phyloP scores from a whole-genome alignment of 345 rosid genomes.

The Heritiera littoralis region DNA sequence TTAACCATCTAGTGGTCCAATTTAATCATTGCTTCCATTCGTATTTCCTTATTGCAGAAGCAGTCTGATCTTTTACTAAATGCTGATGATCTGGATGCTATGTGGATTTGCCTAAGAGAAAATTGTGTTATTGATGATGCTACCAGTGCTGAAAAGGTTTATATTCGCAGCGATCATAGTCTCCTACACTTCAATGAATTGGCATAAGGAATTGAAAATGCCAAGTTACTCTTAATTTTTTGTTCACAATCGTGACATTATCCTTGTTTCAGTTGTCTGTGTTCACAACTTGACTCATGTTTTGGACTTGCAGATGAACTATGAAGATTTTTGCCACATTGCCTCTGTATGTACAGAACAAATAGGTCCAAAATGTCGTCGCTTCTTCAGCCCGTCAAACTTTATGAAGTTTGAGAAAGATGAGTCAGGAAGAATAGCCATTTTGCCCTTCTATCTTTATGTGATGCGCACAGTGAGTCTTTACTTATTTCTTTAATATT shows the following conservation, averaged over 20 bases:
- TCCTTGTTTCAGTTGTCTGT: neutral
- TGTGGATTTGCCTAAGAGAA: slow-evolving; percentile 99
- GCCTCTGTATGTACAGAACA: slow-evolving; percentile 98
- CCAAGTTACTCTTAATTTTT: neutral
- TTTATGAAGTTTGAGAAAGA: slow-evolving; percentile 99
- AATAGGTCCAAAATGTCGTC: slow-evolving; percentile 95
- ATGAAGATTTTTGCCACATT: slow-evolving; percentile 98
- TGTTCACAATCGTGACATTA: neutral
- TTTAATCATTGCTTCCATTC: slow-evolving; percentile 17
- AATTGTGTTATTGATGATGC: slow-evolving; percentile 98
- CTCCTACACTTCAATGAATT: neutral
- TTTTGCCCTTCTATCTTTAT: slow-evolving; percentile 93
- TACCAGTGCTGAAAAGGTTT: slow-evolving; percentile 99
- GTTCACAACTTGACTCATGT: neutral
- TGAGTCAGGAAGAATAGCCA: slow-evolving; percentile 97
- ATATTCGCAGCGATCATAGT: neutral
- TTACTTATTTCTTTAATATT: neutral
- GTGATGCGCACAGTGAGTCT: slow-evolving; percentile 96
- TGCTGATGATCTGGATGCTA: slow-evolving; percentile 96
- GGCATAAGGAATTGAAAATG: neutral
- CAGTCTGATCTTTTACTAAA: slow-evolving; percentile 95
- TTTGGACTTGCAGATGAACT: slow-evolving; percentile 71
- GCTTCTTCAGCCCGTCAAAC: slow-evolving; percentile 97
- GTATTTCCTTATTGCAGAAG: slow-evolving; percentile 59
- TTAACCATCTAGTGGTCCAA: neutral